Conservation (phyloP, 441 rosid species). For the Syzygium syzygioides region DNA sequence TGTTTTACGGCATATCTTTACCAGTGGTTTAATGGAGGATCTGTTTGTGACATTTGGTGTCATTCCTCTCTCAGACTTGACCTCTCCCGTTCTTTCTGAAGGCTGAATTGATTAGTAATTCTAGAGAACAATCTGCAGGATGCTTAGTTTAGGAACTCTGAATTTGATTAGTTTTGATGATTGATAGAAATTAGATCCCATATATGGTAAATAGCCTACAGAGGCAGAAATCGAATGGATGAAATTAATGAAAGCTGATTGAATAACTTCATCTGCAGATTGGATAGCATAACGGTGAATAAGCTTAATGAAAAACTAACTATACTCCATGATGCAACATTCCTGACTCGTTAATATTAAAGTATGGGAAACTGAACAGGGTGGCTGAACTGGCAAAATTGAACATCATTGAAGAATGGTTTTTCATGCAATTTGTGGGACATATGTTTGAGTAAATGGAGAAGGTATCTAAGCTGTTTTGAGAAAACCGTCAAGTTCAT, state of each 20-base stretch:
- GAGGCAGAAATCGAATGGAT: background rate
- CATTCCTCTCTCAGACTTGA: background rate
- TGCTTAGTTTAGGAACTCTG: background rate
- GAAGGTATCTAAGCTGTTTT: background rate
- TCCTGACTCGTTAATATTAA: background rate
- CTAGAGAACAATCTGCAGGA: background rate
- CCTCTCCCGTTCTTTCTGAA: background rate
- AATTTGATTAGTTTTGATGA: background rate
- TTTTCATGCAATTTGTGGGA: background rate
- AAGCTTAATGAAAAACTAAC: background rate
- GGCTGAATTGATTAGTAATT: background rate
- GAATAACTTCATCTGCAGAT: background rate
- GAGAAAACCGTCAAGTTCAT: background rate
- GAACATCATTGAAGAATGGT: background rate
- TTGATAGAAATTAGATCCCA: background rate
- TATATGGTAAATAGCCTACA: background rate
- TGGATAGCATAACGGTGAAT: background rate
- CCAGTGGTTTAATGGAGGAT: background rate
- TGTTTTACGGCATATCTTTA: background rate
- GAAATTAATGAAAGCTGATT: background rate
- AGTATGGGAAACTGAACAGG: background rate
- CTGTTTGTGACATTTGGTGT: background rate
- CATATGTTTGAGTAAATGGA: background rate
- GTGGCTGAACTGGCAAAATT: background rate
- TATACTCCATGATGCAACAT: background rate